Conservation (phyloP, 2,329 filamentous ascomycete genomes). For the Hymenoscyphus occultus region DNA sequence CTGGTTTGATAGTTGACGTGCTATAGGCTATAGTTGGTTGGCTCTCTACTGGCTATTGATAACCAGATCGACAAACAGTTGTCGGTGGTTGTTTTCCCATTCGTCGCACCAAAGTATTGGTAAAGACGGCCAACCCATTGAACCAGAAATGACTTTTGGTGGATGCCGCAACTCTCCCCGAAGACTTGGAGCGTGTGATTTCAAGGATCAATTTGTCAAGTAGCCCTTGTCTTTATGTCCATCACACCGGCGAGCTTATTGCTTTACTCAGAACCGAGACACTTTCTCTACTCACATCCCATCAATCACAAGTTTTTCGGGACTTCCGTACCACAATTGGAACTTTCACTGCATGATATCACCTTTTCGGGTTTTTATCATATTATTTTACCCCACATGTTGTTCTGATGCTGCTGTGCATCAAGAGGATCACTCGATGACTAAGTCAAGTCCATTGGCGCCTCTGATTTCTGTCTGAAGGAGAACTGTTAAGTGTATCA, state of each 20-base stretch:
- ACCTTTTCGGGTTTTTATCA: background rate
- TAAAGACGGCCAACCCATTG: background rate
- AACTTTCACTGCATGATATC: background rate
- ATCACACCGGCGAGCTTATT: too few relatives aligned
- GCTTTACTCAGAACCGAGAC: background rate
- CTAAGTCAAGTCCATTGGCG: background rate
- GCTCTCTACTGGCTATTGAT: background rate
- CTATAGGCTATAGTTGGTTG: background rate
- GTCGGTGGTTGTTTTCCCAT: background rate
- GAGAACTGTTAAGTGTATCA: background rate
- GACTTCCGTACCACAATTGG: background rate
- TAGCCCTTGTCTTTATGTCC: too few relatives aligned
- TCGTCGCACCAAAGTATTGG: background rate
- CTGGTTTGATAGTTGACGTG: background rate
- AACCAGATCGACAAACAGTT: background rate
- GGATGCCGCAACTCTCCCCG: too few relatives aligned
- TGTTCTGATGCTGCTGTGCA: background rate
- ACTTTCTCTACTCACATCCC: background rate
- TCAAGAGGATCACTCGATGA: background rate
- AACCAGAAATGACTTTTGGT: too few relatives aligned
- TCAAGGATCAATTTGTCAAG: too few relatives aligned
- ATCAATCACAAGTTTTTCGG: background rate
- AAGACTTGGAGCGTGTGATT: too few relatives aligned
- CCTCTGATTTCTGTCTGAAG: background rate
- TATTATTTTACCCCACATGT: background rate